Evolutionary conservation across 2,329 filamentous ascomycete species (phyloP).

Genomic region (Lasiodiplodia sp.): DNA sequence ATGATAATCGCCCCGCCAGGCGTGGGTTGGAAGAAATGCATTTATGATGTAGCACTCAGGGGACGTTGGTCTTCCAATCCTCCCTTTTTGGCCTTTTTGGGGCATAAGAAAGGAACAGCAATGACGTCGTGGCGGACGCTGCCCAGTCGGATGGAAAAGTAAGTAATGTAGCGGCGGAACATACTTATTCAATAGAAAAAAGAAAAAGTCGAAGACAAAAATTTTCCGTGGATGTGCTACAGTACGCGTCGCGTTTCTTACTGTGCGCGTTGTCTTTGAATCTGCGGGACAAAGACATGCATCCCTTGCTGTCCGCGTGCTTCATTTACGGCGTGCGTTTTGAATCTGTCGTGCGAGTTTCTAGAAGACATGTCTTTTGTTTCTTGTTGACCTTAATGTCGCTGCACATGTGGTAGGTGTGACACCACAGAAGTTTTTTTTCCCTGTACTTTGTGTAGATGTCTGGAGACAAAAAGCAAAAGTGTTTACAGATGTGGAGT

Average conservation of each 20-base stretch:
- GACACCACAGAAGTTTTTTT: neutral
- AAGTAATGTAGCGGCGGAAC: constrained; percentile 12
- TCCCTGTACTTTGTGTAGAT: neutral
- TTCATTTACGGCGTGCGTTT: neutral
- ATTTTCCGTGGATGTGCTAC: constrained; percentile 2
- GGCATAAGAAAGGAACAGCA: constrained; percentile 5
- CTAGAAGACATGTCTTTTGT: neutral
- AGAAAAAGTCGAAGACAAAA: neutral
- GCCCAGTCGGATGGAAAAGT: neutral
- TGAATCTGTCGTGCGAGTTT: neutral
- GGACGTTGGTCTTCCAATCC: neutral
- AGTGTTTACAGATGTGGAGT: neutral
- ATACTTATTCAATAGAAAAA: neutral
- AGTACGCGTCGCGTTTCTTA: neutral
- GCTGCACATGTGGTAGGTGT: neutral
- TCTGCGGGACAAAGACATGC: neutral
- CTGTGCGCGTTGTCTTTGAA: neutral
- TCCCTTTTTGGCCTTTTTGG: neutral
- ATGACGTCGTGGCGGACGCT: constrained; percentile 9
- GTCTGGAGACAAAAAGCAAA: neutral
- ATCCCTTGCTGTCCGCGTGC: constrained; percentile 2
- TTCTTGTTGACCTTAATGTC: neutral
- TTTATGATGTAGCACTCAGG: constrained; percentile 1
- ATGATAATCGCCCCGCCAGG: neutral
- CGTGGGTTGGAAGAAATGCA: neutral